phyloP scores from a whole-genome alignment of 2,329 filamentous ascomycete genomes.

The Ustilaginoidea virens region DNA sequence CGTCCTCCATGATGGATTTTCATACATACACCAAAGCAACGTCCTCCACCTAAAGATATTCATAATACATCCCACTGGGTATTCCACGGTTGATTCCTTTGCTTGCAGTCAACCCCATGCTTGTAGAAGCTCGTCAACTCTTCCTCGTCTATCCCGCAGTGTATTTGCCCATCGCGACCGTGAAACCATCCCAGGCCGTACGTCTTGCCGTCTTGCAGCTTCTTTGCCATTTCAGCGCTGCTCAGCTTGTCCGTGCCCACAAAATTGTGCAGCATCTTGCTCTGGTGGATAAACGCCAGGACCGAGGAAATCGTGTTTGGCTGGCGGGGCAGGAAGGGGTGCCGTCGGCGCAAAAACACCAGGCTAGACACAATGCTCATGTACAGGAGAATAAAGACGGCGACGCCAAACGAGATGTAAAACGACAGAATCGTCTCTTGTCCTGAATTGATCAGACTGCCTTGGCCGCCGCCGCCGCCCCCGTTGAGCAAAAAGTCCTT shows the following conservation, averaged over 20 bases:
- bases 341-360: conserved; percentile 46
- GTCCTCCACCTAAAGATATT: neutral
- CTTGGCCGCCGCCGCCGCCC: conserved; percentile 5
- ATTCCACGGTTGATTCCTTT: conserved; percentile 37
- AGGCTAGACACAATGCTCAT: conserved; percentile 42
- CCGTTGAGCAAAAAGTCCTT: conserved; percentile 33
- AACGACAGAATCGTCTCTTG: conserved; percentile 50
- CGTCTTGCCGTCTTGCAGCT: conserved; percentile 42
- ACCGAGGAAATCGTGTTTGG: conserved; percentile 65
- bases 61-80: conserved; percentile 23
- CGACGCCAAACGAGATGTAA: conserved; percentile 46
- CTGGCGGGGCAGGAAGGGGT: conserved; percentile 61
- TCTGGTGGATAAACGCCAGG: conserved; percentile 65
- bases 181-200: conserved; percentile 68
- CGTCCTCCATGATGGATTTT: no score
- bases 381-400: conserved; percentile 48
- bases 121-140: conserved; percentile 50
- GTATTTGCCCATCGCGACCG: conserved; percentile 55
- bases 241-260: conserved; percentile 51
- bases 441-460: conserved; percentile 27
- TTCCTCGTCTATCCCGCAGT: conserved; percentile 68
- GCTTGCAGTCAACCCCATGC: conserved; percentile 39
- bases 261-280: conserved; percentile 65
- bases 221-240: conserved; percentile 43
- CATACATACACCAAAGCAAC: neutral